These are phyloP conservation scores for Thamnidium elegans DNA, from an alignment of 192 early-diverging fungal genomes.

Conservation along the genomic window DNA sequence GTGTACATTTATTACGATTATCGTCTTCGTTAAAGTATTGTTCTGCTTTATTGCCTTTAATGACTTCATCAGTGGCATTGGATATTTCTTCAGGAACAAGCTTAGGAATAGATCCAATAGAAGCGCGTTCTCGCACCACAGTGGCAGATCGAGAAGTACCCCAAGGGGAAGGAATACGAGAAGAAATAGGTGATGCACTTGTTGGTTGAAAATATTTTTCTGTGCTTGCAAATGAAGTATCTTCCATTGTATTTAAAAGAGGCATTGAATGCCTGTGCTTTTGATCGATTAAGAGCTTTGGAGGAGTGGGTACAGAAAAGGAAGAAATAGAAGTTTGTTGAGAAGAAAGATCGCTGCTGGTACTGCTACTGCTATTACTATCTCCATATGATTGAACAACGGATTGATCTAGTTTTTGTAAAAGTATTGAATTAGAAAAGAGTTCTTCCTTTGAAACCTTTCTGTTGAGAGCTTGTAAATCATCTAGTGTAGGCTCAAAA, in stretches of 20 bases:
- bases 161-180: conserved; percentile 15
- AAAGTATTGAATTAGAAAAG: too few relatives aligned
- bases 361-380: too few relatives aligned
- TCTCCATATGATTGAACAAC: too few relatives aligned
- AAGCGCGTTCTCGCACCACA: neutral
- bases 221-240: conserved; percentile 2
- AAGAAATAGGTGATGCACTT: conserved; percentile 1
- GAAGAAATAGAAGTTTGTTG: neutral
- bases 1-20: neutral
- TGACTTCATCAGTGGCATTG: neutral
- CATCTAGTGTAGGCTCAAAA: neutral
- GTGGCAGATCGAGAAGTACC: conserved; percentile 1
- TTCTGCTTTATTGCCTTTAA: neutral
- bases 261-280: too few relatives aligned
- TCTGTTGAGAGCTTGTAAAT: neutral
- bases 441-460: conserved; percentile 6
- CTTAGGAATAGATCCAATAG: neutral
- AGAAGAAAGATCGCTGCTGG: too few relatives aligned
- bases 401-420: too few relatives aligned
- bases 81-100: neutral
- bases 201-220: conserved; percentile 6
- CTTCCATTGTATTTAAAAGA: neutral
- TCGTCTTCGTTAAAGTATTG: too few relatives aligned
- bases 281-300: too few relatives aligned
- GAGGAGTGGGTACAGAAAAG: neutral